Evolutionary conservation across 2,329 filamentous ascomycete genomes (phyloP).

Genomic region (Ceratocystis albifundus): DNA sequence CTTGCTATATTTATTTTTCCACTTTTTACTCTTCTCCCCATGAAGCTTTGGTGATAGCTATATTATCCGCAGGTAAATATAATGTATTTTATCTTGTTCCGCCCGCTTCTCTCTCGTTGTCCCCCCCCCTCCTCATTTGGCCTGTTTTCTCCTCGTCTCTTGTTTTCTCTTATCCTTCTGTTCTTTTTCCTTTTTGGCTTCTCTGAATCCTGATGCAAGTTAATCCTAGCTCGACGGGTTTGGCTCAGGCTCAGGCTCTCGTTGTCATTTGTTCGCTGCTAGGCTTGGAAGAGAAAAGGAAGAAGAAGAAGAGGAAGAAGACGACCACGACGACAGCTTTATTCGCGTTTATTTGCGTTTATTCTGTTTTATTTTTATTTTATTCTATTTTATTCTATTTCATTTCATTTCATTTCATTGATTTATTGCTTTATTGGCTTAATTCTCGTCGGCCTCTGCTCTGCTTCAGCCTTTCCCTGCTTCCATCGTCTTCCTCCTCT

Average conservation of each 20-base stretch:
- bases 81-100: not conserved
- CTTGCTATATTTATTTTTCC: no score
- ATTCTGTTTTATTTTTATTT: not conserved
- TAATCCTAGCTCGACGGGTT: constrained; percentile 7
- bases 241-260: not conserved
- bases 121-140: constrained; percentile 4
- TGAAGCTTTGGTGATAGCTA: no score
- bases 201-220: not conserved
- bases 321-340: not conserved
- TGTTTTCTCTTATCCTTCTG: constrained; percentile 11
- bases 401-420: not conserved
- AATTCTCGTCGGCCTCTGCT: constrained; percentile 2
- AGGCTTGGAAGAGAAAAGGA: not conserved
- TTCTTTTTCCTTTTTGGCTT: constrained; percentile 7
- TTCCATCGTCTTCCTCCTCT: not conserved
- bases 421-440: not conserved
- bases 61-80: no score
- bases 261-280: not conserved
- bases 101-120: not conserved
- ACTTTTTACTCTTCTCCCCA: no score
- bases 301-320: not conserved
- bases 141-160: constrained; percentile 4
- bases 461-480: constrained; percentile 1
- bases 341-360: not conserved
- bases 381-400: not conserved